Evolutionary conservation across 2,329 filamentous ascomycete genomes (phyloP).

Genomic region (Rhinocladiella mackenziei): DNA sequence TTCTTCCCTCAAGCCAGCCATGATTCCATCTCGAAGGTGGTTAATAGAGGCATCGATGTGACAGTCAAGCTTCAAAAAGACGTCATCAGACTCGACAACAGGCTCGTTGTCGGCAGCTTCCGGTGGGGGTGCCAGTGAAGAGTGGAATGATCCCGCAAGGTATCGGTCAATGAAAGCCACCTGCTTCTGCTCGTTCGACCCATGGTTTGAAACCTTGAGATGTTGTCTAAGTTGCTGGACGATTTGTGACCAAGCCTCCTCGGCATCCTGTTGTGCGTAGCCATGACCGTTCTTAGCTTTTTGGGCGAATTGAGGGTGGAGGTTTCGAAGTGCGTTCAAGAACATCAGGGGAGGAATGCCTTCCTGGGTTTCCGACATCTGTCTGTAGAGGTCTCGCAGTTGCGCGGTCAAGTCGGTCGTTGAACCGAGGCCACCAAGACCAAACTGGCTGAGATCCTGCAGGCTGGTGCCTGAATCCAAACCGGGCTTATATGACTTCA

Average conservation of each 20-base stretch:
- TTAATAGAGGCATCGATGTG: conserved; percentile 86
- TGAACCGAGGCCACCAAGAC: conserved; percentile 55
- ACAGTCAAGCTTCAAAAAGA: conserved; percentile 90
- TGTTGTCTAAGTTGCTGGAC: conserved; percentile 76
- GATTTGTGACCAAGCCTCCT: conserved; percentile 97
- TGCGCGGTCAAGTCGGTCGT: conserved; percentile 70
- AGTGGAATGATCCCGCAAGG: conserved; percentile 77
- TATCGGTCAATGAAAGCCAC: conserved; percentile 84
- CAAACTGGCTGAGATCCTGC: conserved; percentile 50
- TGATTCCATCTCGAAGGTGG: conserved; percentile 83
- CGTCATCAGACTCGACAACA: conserved; percentile 62
- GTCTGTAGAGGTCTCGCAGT: conserved; percentile 77
- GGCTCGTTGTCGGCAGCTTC: conserved; percentile 73
- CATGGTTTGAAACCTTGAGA: conserved; percentile 55
- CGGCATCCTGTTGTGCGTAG: conserved; percentile 96
- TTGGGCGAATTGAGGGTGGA: conserved; percentile 92
- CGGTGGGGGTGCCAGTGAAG: conserved; percentile 69
- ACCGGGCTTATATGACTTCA: conserved; percentile 58
- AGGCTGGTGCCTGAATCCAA: conserved; percentile 33
- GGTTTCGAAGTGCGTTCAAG: conserved; percentile 69
- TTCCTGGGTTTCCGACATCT: conserved; percentile 84
- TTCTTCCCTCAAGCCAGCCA: conserved; percentile 76
- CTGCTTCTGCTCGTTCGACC: conserved; percentile 44
- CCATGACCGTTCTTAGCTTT: conserved; percentile 74
- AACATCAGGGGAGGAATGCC: conserved; percentile 82